These are phyloP conservation scores for Arabis alpina DNA, from an alignment of 345 rosid species.

Conservation along the genomic window DNA sequence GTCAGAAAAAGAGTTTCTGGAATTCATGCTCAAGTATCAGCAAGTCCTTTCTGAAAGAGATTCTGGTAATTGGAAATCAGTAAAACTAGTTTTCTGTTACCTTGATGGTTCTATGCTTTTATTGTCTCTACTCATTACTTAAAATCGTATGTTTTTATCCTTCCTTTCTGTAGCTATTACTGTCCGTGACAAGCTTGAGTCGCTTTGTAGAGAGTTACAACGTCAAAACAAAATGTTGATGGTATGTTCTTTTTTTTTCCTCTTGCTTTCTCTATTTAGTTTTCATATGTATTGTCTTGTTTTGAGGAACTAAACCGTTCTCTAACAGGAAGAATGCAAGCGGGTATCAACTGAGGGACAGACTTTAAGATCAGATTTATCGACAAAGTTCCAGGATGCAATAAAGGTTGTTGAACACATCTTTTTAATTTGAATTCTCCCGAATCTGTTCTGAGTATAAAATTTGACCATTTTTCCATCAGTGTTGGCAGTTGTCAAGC, in stretches of 20 bases:
- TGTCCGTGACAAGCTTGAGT: conserved; percentile 90
- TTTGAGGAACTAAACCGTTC: conserved; percentile 17
- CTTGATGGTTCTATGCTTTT: neutral
- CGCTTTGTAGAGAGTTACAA: conserved; percentile 90
- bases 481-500: neutral
- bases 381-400: conserved; percentile 91
- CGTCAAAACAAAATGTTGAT: conserved; percentile 92
- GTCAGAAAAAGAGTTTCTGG: conserved; percentile 83
- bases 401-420: conserved; percentile 62
- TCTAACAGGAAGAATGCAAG: conserved; percentile 90
- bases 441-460: neutral
- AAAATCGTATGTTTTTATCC: conserved; percentile 4
- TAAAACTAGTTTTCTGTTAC: neutral
- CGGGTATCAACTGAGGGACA: conserved; percentile 88
- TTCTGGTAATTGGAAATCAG: conserved; percentile 52
- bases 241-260: conserved; percentile 49
- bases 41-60: conserved; percentile 92
- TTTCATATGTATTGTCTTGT: neutral
- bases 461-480: neutral
- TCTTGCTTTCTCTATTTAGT: conserved; percentile 7
- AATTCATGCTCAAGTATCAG: conserved; percentile 86
- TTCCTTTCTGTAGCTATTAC: conserved; percentile 61
- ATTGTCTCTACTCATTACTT: conserved; percentile 2
- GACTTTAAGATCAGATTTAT: conserved; percentile 77
- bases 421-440: neutral